Conservation (phyloP, 257 asterid species). For the Solanum neorickii region DNA sequence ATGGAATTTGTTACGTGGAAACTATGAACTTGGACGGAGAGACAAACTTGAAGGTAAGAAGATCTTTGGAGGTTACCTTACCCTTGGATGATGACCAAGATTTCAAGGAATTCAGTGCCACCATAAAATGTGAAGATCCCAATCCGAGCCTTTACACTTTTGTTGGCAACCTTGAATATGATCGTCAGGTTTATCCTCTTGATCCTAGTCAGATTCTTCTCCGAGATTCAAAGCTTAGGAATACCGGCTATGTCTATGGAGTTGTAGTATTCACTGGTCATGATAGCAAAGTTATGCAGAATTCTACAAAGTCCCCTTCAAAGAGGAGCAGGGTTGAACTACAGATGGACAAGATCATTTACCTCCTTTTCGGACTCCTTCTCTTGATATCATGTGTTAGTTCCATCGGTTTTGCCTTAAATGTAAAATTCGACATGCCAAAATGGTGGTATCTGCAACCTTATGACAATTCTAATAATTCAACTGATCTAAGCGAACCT, state of each 20-base stretch:
- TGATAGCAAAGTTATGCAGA: slow-evolving; percentile 95
- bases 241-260: slow-evolving; percentile 72
- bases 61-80: slow-evolving; percentile 62
- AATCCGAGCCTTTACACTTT: slow-evolving; percentile 80
- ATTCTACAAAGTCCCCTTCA: slow-evolving; percentile 84
- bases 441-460: slow-evolving; percentile 86
- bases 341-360: slow-evolving; percentile 90
- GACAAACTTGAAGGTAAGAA: slow-evolving; percentile 87
- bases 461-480: slow-evolving; percentile 32
- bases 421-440: slow-evolving; percentile 66
- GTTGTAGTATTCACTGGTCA: slow-evolving; percentile 81
- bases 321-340: slow-evolving; percentile 80
- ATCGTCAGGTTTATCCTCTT: slow-evolving; percentile 51
- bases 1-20: slow-evolving; percentile 92
- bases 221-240: slow-evolving; percentile 90
- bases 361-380: slow-evolving; percentile 68
- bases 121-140: slow-evolving; percentile 87
- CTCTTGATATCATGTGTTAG: slow-evolving; percentile 66
- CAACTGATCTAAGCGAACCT: slow-evolving; percentile 50
- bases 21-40: slow-evolving; percentile 97
- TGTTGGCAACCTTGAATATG: slow-evolving; percentile 78
- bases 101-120: slow-evolving; percentile 63
- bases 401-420: slow-evolving; percentile 60
- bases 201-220: slow-evolving; percentile 93
- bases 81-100: slow-evolving; percentile 46